Base-by-base conservation (phyloP, 306 rosid species). In the Clitoria ternatea region DNA sequence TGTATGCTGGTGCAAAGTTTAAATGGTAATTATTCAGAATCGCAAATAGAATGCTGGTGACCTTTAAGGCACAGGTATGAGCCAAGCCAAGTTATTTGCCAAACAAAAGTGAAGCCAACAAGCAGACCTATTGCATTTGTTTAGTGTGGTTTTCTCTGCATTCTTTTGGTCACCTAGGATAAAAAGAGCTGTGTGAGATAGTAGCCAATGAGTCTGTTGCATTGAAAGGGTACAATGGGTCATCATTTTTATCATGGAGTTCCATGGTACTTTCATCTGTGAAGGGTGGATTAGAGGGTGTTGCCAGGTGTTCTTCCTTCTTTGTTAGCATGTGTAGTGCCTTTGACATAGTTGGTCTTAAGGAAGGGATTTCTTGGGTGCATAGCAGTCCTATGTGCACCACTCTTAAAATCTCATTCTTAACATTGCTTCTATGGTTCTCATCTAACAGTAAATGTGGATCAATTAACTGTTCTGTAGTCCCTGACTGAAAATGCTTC, bases 251-350 rank as follows among this genome's bases (percentile, higher is more conserved):
- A 67, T 83, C 84, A 37, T 81, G 80, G 26, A 90, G 81, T 73
- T 84, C 89, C 97, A 90, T 88, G 2, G 87, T 86, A 54, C 39
- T 83, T 72, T 90, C 92, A 60, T 88, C 89, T 13, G 81, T 62
- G 75, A 90, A 90, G 4, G 97, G 92, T 29, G 92, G 97, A 73
- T 78, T 88, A 15, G 85, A 77, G 24, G 97, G 97, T n/a, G 86
- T 72, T 15, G 91, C 92, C 10, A 86, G 82, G 14, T 61, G 43
- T 75, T 81, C 86, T 72, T 86, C 95, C 71, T 83, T 75, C 57
- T 71, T 87, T 52, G 67, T 79, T 37, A 88, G 83, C 92, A 90
- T 88, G 52, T 79, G 78, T 14, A 90, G 75, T 4, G 79, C 86
- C 84, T 67, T 90, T 32, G 89, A 85, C 95, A 88, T 90, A 5